Evolutionary conservation across 192 early-diverging fungal genomes (phyloP), one percentile per base, ranked within the genome.

Genomic region (Gonapodya sp.): DNA sequence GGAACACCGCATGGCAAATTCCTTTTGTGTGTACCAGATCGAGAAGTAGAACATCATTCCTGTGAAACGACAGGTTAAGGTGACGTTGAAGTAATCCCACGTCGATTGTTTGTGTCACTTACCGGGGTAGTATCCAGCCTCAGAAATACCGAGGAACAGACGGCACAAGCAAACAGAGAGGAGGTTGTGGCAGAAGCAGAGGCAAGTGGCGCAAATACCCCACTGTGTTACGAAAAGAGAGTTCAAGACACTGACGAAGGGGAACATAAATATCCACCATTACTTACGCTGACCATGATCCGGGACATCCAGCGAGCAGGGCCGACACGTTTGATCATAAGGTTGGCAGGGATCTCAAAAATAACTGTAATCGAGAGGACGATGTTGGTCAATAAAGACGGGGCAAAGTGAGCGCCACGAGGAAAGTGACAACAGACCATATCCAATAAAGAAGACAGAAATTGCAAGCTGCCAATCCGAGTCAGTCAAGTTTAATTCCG

Each of bases 91-190:
- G n/a, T n/a, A n/a, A n/a, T n/a, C n/a, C n/a, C n/a, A n/a, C n/a
- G n/a, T n/a, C n/a, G n/a, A n/a, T n/a, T n/a, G n/a, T n/a, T n/a
- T n/a, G n/a, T n/a, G n/a, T n/a, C n/a, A n/a, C n/a, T n/a, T n/a
- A n/a, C n/a, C n/a, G n/a, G 91, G 91, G 81, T 88, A 86, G 33
- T 91, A 79, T 35, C 91, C 91, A 8, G 89, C 88, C 72, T 91
- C 89, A 36, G 87, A 83, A 24, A 87, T 73, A 78, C 91, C 91
- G 2, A 92, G 79, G 77, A 92, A 89, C 82, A 92, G 91, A 18
- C 91, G 87, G 72, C 46, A 37, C n/a, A 79, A n/a, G 83, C 82
- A 34, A 91, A 73, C 31, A 92, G 81, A n/a, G 86, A 87, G 32
- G 81, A 79, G 34, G 79, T 79, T 83, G 0, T 31, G 1, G 1